Base-by-base conservation (phyloP, 805 yeast genomes). In the Yarrowia bubula region DNA sequence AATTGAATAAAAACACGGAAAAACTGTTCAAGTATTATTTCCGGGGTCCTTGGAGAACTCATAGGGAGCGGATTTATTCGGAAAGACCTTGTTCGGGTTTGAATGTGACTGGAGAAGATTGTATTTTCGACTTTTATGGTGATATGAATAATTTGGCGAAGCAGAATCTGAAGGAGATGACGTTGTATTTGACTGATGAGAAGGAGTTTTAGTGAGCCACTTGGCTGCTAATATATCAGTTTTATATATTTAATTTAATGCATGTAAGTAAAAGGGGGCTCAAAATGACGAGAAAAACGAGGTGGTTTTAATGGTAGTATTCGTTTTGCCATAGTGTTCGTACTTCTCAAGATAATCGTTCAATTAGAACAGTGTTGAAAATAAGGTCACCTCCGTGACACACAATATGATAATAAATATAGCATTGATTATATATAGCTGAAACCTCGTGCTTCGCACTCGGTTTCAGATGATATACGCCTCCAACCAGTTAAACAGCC, bases 401-500 rank as follows among this genome's bases (percentile, higher is more conserved):
- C 4, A 22, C 3, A 22, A 22, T 22, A 22, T 22, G 28, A 22
- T 22, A 22, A 22, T 22, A 22, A 22, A 22, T 22, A 22, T 22
- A 22, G 28, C 28, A 22, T 22, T 3, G 5, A 22, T 22, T 22
- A 22, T 22, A 22, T 22, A 22, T 3, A 5, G 28, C 28, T 22
- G 28, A 22, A 22, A 22, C 28, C 28, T 22, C 28, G 28, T 22
- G 28, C 28, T 22, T 3, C 28, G 28, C 28, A 22, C 28, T 22
- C 28, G 28, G 4, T 22, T 22, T 22, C 28, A 22, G 5, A 22
- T 22, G 28, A 58, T 58, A 37, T 43, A 58, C 18, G 43, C 51
- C 42, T 58, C 64, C 38, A 58, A 32, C 64, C 64, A 58, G 14
- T 58, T 58, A n/a, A 58, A 58, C 8, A 58, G 51, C 64, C 64